Evolutionary conservation across 352 stramenopile species (phyloP).

Genomic region (Phytophthora fragariae): DNA sequence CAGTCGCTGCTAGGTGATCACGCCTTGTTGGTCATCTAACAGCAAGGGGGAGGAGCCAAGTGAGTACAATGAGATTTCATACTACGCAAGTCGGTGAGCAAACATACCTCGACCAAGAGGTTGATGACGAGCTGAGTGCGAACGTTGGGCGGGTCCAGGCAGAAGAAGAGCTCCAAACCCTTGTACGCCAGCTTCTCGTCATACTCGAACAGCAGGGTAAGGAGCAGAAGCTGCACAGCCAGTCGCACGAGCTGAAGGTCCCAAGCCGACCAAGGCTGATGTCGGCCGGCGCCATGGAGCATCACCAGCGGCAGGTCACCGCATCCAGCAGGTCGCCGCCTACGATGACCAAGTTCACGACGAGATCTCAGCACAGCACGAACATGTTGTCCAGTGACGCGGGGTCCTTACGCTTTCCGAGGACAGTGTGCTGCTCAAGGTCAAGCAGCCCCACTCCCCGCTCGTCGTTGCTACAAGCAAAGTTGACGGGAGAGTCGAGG

Average conservation of each 20-base stretch:
- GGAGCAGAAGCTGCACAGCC: conserved; percentile 27
- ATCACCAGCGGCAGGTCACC: conserved; percentile 25
- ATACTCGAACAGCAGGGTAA: conserved; percentile 9
- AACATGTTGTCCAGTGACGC: conserved; percentile 39
- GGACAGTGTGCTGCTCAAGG: conserved; percentile 30
- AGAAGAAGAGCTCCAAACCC: no score
- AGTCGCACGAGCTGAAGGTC: conserved; percentile 33
- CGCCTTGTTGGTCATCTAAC: no score
- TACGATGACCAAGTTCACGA: conserved; percentile 24
- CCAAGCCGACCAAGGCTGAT: conserved; percentile 48
- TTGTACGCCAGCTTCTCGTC: no score
- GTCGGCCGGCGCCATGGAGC: conserved; percentile 40
- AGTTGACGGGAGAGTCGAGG: conserved; percentile 43
- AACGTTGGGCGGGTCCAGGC: no score
- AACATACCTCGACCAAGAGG: no score
- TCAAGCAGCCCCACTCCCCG: conserved; percentile 32
- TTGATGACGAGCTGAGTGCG: no score
- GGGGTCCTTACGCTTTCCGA: conserved; percentile 42
- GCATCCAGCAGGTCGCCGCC: conserved; percentile 27
- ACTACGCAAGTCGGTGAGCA: no score
- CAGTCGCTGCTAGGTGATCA: no score
- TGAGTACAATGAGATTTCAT: no score
- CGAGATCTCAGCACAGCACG: conserved; percentile 29
- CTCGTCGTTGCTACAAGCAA: conserved; percentile 39
- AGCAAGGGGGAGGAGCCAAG: no score